These are phyloP conservation scores for Syncephalis fuscata DNA, from an alignment of 371 early-diverging fungal species.

Conservation along the genomic window DNA sequence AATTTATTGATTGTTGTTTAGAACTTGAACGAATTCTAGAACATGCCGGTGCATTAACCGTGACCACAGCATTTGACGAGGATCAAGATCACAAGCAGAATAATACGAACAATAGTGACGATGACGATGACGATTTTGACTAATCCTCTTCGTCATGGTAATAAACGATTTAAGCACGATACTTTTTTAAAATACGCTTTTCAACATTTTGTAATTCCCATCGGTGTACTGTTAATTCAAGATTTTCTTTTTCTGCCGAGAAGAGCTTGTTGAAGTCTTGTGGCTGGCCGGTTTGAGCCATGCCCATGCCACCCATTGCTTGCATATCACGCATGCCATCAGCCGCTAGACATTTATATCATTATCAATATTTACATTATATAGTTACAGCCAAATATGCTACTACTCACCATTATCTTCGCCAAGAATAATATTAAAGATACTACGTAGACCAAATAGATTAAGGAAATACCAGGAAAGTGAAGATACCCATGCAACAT, in stretches of 20 bases:
- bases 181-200: slow-evolving; percentile 58
- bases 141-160: too few species aligned
- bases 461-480: slow-evolving; percentile 97
- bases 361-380: background rate
- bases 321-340: slow-evolving; percentile 80
- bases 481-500: slow-evolving; percentile 93
- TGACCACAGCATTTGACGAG: too few species aligned
- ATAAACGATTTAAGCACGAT: slow-evolving; percentile 17
- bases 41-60: too few species aligned
- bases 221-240: slow-evolving; percentile 62
- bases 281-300: slow-evolving; percentile 32
- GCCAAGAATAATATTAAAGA: slow-evolving; percentile 82
- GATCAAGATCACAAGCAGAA: too few species aligned
- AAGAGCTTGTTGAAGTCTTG: slow-evolving; percentile 76
- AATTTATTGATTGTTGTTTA: background rate
- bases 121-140: too few species aligned
- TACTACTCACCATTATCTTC: slow-evolving; percentile 55
- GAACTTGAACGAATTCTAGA: background rate
- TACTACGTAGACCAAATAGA: slow-evolving; percentile 84
- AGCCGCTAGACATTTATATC: slow-evolving; percentile 63
- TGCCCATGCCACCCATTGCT: slow-evolving; percentile 65
- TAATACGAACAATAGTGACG: too few species aligned
- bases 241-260: slow-evolving; percentile 72
- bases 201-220: slow-evolving; percentile 79
- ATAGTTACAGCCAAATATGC: background rate